These are phyloP conservation scores for Cryphonectria carpinicola DNA, from an alignment of 2,329 filamentous ascomycete species.

Conservation along the genomic window DNA sequence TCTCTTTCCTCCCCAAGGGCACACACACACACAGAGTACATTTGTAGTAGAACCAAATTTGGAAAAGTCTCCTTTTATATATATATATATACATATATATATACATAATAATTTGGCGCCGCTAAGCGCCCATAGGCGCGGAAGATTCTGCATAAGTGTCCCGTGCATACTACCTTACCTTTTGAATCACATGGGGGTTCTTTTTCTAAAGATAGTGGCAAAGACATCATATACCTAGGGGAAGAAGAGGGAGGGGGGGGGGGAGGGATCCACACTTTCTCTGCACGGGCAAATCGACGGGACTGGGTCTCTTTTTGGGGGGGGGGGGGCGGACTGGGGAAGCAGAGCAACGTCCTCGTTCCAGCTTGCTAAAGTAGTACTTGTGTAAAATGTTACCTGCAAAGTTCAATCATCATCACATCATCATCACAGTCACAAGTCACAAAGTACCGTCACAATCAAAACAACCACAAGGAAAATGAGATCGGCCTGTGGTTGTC, in stretches of 20 bases:
- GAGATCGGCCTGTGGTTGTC: not conserved
- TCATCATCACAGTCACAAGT: not conserved
- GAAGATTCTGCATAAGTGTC: not conserved
- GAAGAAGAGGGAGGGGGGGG: not conserved
- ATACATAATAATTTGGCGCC: not conserved
- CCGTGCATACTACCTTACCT: not conserved
- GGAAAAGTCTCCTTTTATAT: not conserved
- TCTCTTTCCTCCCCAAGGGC: too few species aligned
- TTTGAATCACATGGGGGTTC: not conserved
- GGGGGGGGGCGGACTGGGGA: not conserved
- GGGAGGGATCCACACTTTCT: not conserved
- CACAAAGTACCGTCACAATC: not conserved
- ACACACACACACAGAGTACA: not conserved
- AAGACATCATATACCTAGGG: not conserved
- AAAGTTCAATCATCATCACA: not conserved
- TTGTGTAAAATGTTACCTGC: not conserved
- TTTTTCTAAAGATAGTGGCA: constrained; percentile 11
- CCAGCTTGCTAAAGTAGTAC: not conserved
- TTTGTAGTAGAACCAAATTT: not conserved
- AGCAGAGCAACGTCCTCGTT: not conserved
- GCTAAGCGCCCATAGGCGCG: constrained; percentile 12
- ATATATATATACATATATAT: not conserved
- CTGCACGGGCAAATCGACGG: not conserved
- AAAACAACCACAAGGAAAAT: not conserved
- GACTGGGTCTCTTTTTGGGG: not conserved